A percentile compares a stretch with the other conserved stretches of the same genome.
Evolutionary conservation across 2,329 filamentous ascomycete species (phyloP).

Genomic region (Rhinocladiella mackenziei): DNA sequence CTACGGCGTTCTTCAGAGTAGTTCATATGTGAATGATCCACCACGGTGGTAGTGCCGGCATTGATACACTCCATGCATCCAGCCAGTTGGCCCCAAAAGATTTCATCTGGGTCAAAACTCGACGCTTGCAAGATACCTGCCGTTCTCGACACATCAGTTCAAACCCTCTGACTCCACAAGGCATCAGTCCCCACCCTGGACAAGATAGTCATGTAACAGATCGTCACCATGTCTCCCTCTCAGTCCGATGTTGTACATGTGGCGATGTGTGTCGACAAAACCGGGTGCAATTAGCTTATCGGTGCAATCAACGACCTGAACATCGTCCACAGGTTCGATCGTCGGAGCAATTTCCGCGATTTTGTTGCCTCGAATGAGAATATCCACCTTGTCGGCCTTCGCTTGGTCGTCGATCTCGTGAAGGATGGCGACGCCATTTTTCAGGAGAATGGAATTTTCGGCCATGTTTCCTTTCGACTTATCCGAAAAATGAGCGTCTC

Average conservation of each 20-base stretch:
- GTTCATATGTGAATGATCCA: slow-evolving; percentile 35
- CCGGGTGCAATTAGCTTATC: slow-evolving; percentile 31
- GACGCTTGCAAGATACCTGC: slow-evolving; percentile 39
- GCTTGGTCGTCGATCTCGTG: slow-evolving; percentile 10
- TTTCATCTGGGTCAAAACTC: slow-evolving; percentile 38
- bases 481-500: too few species aligned
- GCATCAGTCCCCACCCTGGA: slow-evolving; percentile 13
- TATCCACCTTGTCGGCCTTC: slow-evolving; percentile 3
- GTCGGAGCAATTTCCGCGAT: slow-evolving; percentile 7
- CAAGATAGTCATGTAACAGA: slow-evolving; percentile 9
- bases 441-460: slow-evolving; percentile 5
- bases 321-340: background rate
- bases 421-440: slow-evolving; percentile 13
- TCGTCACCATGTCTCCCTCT: slow-evolving; percentile 11
- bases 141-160: slow-evolving; percentile 35
- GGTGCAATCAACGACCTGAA: slow-evolving; percentile 36
- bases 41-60: slow-evolving; percentile 27
- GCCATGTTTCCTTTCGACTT: too few species aligned
- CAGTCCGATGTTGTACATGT: slow-evolving; percentile 33
- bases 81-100: slow-evolving; percentile 39
- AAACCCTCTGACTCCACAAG: slow-evolving; percentile 33
- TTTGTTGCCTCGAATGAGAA: slow-evolving; percentile 13
- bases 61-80: slow-evolving; percentile 12
- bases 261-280: slow-evolving; percentile 35
- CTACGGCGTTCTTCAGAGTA: slow-evolving; percentile 26